phyloP scores from a whole-genome alignment of 2,329 filamentous ascomycete genomes.

The Aspergillaceae sp. region DNA sequence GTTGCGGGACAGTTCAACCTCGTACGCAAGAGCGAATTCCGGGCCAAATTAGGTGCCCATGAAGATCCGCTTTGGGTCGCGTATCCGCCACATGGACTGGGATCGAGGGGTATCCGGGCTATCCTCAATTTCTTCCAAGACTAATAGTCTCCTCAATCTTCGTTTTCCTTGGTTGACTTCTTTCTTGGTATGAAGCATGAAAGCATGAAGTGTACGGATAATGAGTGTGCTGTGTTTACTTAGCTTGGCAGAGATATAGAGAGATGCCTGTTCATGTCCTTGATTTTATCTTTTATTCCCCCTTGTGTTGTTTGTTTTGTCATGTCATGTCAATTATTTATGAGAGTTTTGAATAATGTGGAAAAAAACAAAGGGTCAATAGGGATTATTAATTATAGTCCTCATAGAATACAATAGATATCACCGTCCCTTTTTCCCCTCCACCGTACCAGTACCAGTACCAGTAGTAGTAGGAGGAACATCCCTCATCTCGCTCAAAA shows the following conservation, averaged over 20 bases:
- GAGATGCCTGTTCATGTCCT: not conserved
- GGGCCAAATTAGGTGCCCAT: slow-evolving; percentile 77
- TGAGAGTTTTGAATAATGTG: not conserved
- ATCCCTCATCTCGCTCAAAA: slow-evolving; percentile 1
- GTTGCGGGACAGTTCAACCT: slow-evolving; percentile 74
- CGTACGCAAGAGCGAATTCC: slow-evolving; percentile 77
- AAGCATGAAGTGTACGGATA: not conserved
- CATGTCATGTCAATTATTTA: not conserved
- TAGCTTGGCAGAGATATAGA: not conserved
- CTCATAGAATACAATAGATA: not conserved
- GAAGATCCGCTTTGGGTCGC: slow-evolving; percentile 84
- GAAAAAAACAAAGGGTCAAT: too few relatives aligned
- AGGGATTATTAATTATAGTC: too few relatives aligned
- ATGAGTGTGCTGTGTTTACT: not conserved
- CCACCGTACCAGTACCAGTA: not conserved
- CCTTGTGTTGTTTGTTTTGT: not conserved
- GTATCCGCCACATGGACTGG: slow-evolving; percentile 78
- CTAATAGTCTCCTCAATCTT: slow-evolving; percentile 11
- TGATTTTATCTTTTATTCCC: not conserved
- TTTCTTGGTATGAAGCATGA: not conserved
- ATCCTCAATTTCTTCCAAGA: slow-evolving; percentile 83
- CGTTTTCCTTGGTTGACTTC: not conserved
- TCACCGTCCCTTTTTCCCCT: not conserved
- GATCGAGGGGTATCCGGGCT: slow-evolving; percentile 72
- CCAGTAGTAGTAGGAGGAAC: not conserved